Base-by-base conservation (phyloP, 1,139 yeast species). In the Keqinozyma sinolaborantium region DNA sequence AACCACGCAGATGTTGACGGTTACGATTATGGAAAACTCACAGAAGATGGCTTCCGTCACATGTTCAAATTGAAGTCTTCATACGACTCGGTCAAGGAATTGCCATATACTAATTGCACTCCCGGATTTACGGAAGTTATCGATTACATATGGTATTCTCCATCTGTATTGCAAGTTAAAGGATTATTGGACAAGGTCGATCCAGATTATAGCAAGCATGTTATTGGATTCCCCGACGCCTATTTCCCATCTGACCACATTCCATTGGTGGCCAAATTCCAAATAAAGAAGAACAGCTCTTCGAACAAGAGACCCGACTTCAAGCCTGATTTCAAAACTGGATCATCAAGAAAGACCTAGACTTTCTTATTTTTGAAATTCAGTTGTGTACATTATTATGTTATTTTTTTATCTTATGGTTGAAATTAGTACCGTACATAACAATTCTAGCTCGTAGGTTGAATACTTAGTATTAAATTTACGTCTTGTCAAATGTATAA, bases 231-330 rank as follows among this genome's bases (percentile, higher is more conserved):
- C 58, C 99, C 99, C 14, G 87, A 87, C 54, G 88, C 90, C 13
- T 85, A 88, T 54, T 83, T 84, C 63, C 97, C 97, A 23, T 85
- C 96, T 28, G 98, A 92, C 58, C 97, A 92, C 60, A 77, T 90
- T 48, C 92, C 97, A 12, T 66, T 90, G 42, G 74, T 88, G 35
- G 70, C 92, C 18, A 79, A 80, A 55, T 82, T 88, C 48, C 85
- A 79, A 47, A 73, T 87, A 51, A 79, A 79, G 55, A 83, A 78
- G 54, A 47, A 50, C 28, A 51, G 47, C 16, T 39, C 53, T 7
- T 33, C 43, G 12, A 54, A 53, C 42, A 67, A 62, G 41, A 31
- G 48, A 28, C 64, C 69, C 27, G 73, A 72, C 39, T 64, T 69
- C 45, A 73, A 70, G 50, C 78, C 75, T 21, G 79, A 73, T 45